Percentiles rank a stretch among this genome's conserved stretches.
Evolutionary conservation across 2,329 filamentous ascomycete species (phyloP).

Genomic region (Fusarium sp.): DNA sequence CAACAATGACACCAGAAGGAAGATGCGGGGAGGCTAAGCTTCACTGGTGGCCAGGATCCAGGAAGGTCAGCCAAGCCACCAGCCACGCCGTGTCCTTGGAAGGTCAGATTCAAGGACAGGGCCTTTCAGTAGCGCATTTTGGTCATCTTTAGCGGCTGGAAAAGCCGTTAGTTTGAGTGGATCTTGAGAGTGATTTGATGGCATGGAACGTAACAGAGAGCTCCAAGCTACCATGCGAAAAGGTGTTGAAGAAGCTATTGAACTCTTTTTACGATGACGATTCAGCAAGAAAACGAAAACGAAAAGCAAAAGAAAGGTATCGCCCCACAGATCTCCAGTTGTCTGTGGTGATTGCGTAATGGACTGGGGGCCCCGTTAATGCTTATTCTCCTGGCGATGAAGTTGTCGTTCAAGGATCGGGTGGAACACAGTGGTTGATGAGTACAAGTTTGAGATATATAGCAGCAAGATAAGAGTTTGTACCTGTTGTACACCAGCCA

Average conservation of each 20-base stretch:
- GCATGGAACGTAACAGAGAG: constrained; percentile 8
- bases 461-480: constrained; percentile 15
- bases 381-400: constrained; percentile 22
- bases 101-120: constrained; percentile 19
- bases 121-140: constrained; percentile 7
- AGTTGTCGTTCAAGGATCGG: constrained; percentile 1
- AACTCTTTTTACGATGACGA: neutral
- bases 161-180: constrained; percentile 11
- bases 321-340: constrained; percentile 7
- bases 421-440: constrained; percentile 11
- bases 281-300: neutral
- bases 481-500: constrained; percentile 21
- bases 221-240: neutral
- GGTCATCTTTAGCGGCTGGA: constrained; percentile 8
- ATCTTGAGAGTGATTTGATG: neutral
- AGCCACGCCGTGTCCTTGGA: constrained; percentile 32
- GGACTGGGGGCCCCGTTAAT: constrained; percentile 26
- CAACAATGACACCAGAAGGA: constrained; percentile 3
- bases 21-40: constrained; percentile 37
- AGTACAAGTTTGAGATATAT: neutral
- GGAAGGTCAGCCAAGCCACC: constrained; percentile 22
- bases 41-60: constrained; percentile 1
- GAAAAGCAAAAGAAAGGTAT: neutral
- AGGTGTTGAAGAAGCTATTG: neutral
- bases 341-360: constrained; percentile 32